Base-by-base conservation (phyloP, 2,329 filamentous ascomycete genomes). In the Penicillium sp. region DNA sequence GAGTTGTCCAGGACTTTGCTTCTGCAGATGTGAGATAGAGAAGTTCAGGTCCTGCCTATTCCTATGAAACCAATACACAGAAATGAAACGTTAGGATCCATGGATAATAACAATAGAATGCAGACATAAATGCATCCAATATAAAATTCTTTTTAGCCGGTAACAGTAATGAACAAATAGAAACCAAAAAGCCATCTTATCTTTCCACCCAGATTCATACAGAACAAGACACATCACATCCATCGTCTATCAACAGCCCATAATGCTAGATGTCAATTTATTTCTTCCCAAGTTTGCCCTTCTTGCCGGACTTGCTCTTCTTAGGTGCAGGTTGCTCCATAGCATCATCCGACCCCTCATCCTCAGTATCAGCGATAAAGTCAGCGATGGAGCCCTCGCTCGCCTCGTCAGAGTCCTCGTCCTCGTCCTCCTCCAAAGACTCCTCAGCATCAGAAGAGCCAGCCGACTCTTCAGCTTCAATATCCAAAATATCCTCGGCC, bases 351-450 rank as follows among this genome's bases (percentile, higher is more conserved):
- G 67, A 72, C 23, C 65, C 61, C 22, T 79, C 75, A 8, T 76
- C 74, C 37, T 82, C 79, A 2, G 74, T 76, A 53, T 80, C 77
- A 6, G 77, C 74, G 48, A 80, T 73, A 60, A 78, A 75, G 49
- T 80, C 78, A 46, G 73, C 73, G 63, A 69, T 76, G 26, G 70
- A 75, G 49, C 73, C 75, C 11, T 82, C 82, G 56, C 87, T 86
- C 25, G 84, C 80, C 52, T 86, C 81, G 47, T 85, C 82, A 9
- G 83, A 85, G 6, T 87, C 85, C 33, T 86, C 81, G 44, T 84
- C 82, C 56, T 86, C 83, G 18, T 86, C 81, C 56, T 85, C 83
- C 22, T 85, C 82, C 2, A 84, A 81, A 7, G 78, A 81, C 40
- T 80, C 76, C 15, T 80, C 79, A 3, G 73, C 73, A 31, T 72